These are phyloP conservation scores for Trichoderma simmonsii DNA, from an alignment of 2,329 filamentous ascomycete genomes.

Conservation along the genomic window DNA sequence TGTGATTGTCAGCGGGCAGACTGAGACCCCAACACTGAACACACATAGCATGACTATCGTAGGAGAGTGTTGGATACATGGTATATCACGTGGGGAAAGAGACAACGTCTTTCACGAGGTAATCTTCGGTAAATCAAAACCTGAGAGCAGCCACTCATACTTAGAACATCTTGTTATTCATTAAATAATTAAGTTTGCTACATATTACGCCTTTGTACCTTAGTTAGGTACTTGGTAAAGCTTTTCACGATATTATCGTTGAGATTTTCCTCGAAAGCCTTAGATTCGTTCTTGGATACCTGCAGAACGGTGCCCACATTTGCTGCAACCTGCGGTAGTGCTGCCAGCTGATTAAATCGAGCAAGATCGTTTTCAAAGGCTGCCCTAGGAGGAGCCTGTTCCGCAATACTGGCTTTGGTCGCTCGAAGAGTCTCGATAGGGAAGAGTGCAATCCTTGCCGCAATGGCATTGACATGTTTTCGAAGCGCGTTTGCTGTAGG, in stretches of 20 bases:
- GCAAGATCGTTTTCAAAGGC: slow-evolving; percentile 1
- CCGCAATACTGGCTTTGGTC: slow-evolving; percentile 1
- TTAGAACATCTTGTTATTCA: too few relatives aligned
- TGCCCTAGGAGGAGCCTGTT: neutral
- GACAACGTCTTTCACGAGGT: too few relatives aligned
- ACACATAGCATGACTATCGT: too few relatives aligned
- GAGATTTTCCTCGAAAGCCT: neutral
- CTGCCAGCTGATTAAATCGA: neutral
- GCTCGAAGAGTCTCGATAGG: neutral
- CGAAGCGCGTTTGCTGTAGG: neutral
- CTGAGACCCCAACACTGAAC: too few relatives aligned
- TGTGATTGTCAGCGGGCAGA: too few relatives aligned
- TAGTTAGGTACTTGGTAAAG: neutral
- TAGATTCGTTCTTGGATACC: neutral
- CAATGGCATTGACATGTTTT: neutral
- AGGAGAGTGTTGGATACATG: too few relatives aligned
- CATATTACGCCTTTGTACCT: neutral
- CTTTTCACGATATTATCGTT: neutral
- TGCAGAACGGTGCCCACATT: neutral
- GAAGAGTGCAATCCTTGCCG: slow-evolving; percentile 5
- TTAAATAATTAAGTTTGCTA: too few relatives aligned
- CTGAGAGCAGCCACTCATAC: too few relatives aligned
- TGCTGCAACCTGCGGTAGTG: neutral
- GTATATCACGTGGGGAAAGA: too few relatives aligned
- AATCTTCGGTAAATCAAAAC: too few relatives aligned